Conservation (phyloP, 306 rosid species). For the Benincasa hispida region DNA sequence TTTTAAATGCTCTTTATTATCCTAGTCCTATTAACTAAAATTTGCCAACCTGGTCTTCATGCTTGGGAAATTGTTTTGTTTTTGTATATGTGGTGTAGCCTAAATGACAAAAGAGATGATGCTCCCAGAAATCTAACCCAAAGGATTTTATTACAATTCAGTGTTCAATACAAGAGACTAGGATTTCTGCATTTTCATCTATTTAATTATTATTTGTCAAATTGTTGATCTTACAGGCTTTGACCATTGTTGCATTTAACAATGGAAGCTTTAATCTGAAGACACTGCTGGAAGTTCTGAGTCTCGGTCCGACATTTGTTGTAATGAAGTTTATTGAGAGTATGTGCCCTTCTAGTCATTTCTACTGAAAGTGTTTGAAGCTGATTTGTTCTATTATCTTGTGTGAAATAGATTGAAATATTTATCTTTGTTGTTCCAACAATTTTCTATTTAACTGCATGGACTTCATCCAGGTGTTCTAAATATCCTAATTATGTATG, state of each 20-base stretch:
- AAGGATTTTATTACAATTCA: no score
- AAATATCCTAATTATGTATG: slow-evolving; percentile 87
- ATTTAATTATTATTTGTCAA: not conserved
- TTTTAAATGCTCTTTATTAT: not conserved
- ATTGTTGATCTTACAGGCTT: slow-evolving; percentile 41
- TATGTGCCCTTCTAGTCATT: slow-evolving; percentile 23
- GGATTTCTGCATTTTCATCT: not conserved
- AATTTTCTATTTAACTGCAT: not conserved
- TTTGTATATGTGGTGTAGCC: not conserved
- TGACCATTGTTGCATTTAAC: slow-evolving; percentile 76
- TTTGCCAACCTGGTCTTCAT: not conserved
- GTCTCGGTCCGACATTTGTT: slow-evolving; percentile 88
- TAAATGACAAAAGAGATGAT: no score
- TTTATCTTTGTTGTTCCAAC: not conserved
- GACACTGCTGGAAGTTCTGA: slow-evolving; percentile 72
- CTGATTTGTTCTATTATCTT: not conserved
- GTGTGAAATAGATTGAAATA: not conserved
- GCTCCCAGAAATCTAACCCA: no score
- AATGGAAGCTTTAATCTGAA: slow-evolving; percentile 37
- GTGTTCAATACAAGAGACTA: no score
- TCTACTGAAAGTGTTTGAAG: not conserved
- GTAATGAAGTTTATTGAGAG: slow-evolving; percentile 86
- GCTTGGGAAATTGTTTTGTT: not conserved
- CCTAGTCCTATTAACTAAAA: not conserved
- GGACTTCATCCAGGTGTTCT: slow-evolving; percentile 56